Evolutionary conservation across 345 rosid genomes (phyloP), one percentile per base, ranked within the genome.

Genomic region (Populus pruinosa): DNA sequence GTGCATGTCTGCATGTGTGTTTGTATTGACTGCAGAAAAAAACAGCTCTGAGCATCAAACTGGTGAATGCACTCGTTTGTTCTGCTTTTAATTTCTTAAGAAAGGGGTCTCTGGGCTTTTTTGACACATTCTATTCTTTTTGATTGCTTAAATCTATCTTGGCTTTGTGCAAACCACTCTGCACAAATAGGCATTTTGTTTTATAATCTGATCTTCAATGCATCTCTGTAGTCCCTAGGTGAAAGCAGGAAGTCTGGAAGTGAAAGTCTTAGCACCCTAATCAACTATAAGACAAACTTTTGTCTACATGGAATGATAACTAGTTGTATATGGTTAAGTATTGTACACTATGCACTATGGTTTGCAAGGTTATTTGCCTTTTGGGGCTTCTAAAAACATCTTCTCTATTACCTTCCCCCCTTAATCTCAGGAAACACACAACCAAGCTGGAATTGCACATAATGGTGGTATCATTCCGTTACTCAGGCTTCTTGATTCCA

Each of bases 381-480:
- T 1, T 47, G 47, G 43, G 33, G 12, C 49, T 66, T 69, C 68
- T 47, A 18, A 67, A 43, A 14, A 17, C 31, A 38, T 56, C 47
- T 56, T 20, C 50, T 63, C 27, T 29, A 21, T 65, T 71, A 23
- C 20, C 20, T 72, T 50, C 27, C 27, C 21, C 10, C 29, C 71
- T 8, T 72, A 66, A 33, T 47, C 71, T 47, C 75, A 93, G 97
- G 97, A 93, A 76, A 47, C 85, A 35, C 94, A 93, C 81, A 93
- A 91, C 77, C 97, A 93, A 89, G 95, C 89, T 83, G 95, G 97
- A 71, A 93, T 93, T 72, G 94, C 86, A 25, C 89, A 90, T 76
- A 78, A 70, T 76, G 95, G 94, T 78, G 95, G 91, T 59, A 86
- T 91, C 47, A 31, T 43, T n/a, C 85, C 90, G 33, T 78, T 91